Conservation (phyloP, 768 basidiomycete genomes). For the Sarcomyxa edulis region DNA sequence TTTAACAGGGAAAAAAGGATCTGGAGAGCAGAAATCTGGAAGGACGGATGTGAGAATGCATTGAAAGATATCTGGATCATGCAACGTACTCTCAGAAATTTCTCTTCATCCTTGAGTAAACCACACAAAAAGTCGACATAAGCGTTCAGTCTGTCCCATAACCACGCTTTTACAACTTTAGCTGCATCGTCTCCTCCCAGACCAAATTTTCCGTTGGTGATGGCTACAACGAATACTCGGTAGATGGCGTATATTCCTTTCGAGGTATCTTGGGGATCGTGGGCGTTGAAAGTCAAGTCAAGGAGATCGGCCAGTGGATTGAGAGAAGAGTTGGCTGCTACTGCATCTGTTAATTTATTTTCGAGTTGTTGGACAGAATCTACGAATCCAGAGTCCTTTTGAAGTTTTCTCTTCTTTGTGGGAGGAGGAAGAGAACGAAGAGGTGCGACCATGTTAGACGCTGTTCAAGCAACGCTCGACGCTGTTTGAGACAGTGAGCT, state of each 20-base stretch:
- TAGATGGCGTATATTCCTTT: constrained; percentile 83
- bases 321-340: constrained; percentile 54
- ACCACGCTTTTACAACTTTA: constrained; percentile 71
- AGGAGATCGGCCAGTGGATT: constrained; percentile 78
- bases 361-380: constrained; percentile 45
- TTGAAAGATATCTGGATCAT: neutral
- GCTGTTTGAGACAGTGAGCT: too few relatives aligned
- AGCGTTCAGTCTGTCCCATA: constrained; percentile 66
- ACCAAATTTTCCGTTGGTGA: constrained; percentile 53
- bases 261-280: constrained; percentile 52
- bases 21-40: constrained; percentile 67
- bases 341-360: constrained; percentile 45
- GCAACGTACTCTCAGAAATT: constrained; percentile 53
- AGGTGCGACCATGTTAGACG: too few relatives aligned
- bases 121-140: constrained; percentile 68
- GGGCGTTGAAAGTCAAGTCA: constrained; percentile 41
- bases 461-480: too few relatives aligned
- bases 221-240: constrained; percentile 63
- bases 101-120: constrained; percentile 74
- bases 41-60: neutral
- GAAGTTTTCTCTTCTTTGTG: constrained; percentile 45
- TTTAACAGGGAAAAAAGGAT: constrained; percentile 75
- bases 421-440: constrained; percentile 45
- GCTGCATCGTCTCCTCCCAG: constrained; percentile 37
- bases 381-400: constrained; percentile 19